Base-by-base conservation (phyloP, 495 filamentous ascomycete species). In the Poronia punctata region DNA sequence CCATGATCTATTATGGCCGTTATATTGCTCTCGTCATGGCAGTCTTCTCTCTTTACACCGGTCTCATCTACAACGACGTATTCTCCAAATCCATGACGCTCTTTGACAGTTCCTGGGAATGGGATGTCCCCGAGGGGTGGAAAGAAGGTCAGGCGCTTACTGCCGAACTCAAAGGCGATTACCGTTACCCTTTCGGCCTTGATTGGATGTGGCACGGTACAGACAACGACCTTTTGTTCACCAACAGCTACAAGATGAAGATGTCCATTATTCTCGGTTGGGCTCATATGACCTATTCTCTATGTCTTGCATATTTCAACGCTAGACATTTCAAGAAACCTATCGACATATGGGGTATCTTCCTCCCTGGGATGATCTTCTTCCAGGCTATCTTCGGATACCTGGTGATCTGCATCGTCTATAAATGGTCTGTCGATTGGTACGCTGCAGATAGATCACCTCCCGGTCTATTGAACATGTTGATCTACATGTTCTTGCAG, bases 181-280 rank as follows among this genome's bases (percentile, higher is more conserved):
- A 95, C 60, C 79, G 84, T 27, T 99, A 94, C 65, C 90, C 93
- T 7, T 92, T 98, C 60, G 92, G 92, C 46, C 66, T 98, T 44
- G 92, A 99, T 58, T 97, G 88, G 89, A 79, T 78, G 45, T 99
- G 92, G 92, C 92, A 97, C 57, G 87, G 82, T 45, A 80, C 88
- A 5, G 89, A 95, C 39, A 99, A 99, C 59, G 81, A 88, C 38
- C 67, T 99, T 20, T 72, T 97, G 16, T 99, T 97, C 68, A 78
- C 76, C 48, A 97, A 99, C 81, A 90, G 84, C 64, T 88, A 90
- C 77, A 99, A 99, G 79, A 97, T 99, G 92, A 99, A 99, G 74
- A 83, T 98, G 60, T 88, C 84, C 71, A 93, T 99, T 56, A 69
- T 96, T 43, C 70, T 99, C 51, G 92, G 92, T 35, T 99, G 92